Evolutionary conservation across 768 basidiomycete species (phyloP).

Genomic region (Albatrellus ellisii): DNA sequence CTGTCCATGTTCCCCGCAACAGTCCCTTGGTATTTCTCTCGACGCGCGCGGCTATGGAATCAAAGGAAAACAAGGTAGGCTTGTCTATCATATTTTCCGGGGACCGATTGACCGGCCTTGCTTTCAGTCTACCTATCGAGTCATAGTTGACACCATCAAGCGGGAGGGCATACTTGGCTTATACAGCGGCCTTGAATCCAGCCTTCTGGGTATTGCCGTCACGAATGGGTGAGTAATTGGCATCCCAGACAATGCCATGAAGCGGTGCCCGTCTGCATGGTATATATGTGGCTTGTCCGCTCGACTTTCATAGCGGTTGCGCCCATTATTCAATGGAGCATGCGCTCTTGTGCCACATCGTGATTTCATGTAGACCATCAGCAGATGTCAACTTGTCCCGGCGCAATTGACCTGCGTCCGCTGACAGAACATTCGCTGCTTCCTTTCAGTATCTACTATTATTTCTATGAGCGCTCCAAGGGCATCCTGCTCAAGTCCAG

Average conservation of each 20-base stretch:
- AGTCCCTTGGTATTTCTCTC: conserved; percentile 90
- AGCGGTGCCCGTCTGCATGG: no score
- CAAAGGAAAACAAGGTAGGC: conserved; percentile 63
- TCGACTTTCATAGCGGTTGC: neutral
- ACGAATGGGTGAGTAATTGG: conserved; percentile 64
- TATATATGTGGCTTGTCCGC: no score
- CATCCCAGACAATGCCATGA: no score
- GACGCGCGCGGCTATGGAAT: conserved; percentile 86
- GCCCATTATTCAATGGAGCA: neutral
- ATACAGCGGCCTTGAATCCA: conserved; percentile 79
- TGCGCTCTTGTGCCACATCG: neutral
- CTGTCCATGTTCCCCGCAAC: no score
- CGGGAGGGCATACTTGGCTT: conserved; percentile 76
- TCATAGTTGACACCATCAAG: conserved; percentile 62
- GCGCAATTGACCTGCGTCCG: neutral
- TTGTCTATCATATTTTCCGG: neutral
- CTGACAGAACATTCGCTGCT: no score
- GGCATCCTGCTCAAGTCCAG: conserved; percentile 42
- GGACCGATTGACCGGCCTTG: neutral
- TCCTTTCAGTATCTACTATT: conserved; percentile 70
- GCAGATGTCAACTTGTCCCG: no score
- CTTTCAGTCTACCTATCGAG: conserved; percentile 47
- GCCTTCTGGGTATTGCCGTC: conserved; percentile 80
- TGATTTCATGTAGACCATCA: neutral
- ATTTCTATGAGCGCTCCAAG: conserved; percentile 71